Base-by-base conservation (phyloP, 306 rosid species). In the Erythrophleum fordii region DNA sequence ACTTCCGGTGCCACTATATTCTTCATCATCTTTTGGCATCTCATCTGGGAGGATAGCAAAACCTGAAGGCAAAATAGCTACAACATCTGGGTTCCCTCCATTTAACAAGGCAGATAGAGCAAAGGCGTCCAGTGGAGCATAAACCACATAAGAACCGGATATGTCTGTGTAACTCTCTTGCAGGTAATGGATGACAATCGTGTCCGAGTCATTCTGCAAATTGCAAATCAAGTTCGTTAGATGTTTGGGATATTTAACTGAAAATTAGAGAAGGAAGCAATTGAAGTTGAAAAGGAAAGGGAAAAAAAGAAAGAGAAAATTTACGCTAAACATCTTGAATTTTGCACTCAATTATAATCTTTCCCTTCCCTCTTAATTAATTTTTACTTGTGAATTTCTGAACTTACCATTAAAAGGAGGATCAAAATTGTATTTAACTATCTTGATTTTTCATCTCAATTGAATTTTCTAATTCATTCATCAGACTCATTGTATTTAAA, bases 101-200 rank as follows among this genome's bases (percentile, higher is more conserved):
- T 44, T 73, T 34, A 84, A 67, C 12, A 93, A 69, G 51, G 16
- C 45, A 1, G 68, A 4, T 46, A 88, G 1, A 2, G 94, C 74
- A 0, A 0, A 1, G 4, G 16, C 48, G 8, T 87, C 91, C 4
- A 90, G n/a, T 0, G 98, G 92, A 0, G 93, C 88, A 73, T 82
- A 89, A 7, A 86, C 58, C 25, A 91, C 84, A 35, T 91, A 91
- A 0, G 89, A 86, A 12, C 79, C 85, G 6, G 82, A 58, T 17
- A 77, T 2, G 79, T 87, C 89, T 9, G 82, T 85, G 79, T 72
- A 74, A 67, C 93, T 88, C 82, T 86, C 87, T 81, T 93, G 98
- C 17, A 90, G 22, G 66, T 85, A 90, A 26, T 55, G 35, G 3
- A 81, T 69, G 5, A 37, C 87, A 17, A 69, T 28, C 81, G 77